Conservation (phyloP, 495 filamentous ascomycete genomes). For the Aspergillus sclerotiicarbonarius region DNA sequence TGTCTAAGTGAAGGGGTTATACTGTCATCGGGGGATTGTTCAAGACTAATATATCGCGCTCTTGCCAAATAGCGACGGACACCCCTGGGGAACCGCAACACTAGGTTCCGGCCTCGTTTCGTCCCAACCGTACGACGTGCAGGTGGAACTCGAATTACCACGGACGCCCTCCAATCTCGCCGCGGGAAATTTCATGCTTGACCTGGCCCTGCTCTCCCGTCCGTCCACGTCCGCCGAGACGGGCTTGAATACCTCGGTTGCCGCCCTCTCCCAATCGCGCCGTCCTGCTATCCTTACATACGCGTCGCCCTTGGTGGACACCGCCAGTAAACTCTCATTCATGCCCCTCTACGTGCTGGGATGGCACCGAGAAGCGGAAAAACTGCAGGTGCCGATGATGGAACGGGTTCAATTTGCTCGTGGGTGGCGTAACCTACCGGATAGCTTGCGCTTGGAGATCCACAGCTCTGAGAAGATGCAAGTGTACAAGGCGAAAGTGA, state of each 20-base stretch:
- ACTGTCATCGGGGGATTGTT: background rate
- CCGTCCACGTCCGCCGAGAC: constrained; percentile 26
- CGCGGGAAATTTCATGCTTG: constrained; percentile 90
- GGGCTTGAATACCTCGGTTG: constrained; percentile 23
- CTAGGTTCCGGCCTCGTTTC: constrained; percentile 42
- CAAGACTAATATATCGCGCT: background rate
- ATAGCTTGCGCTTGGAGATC: constrained; percentile 60
- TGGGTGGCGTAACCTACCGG: constrained; percentile 56
- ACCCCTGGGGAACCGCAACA: constrained; percentile 44
- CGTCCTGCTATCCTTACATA: constrained; percentile 69
- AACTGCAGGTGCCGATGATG: constrained; percentile 65
- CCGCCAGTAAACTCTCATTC: constrained; percentile 44
- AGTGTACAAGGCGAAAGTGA: constrained; percentile 67
- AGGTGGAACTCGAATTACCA: constrained; percentile 70
- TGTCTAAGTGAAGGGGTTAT: background rate
- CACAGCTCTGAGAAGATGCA: constrained; percentile 65
- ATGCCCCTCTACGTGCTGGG: constrained; percentile 61
- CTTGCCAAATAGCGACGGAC: constrained; percentile 27
- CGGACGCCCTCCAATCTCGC: constrained; percentile 52
- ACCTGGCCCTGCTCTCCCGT: constrained; percentile 60
- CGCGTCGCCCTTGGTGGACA: constrained; percentile 55
- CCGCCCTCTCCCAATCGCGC: constrained; percentile 44
- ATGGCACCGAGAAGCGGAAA: constrained; percentile 53
- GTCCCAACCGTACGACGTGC: constrained; percentile 62
- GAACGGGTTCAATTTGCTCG: constrained; percentile 64